Evolutionary conservation across 169 alveolate species (phyloP).

Genomic region (Cryptosporidium parvum): DNA sequence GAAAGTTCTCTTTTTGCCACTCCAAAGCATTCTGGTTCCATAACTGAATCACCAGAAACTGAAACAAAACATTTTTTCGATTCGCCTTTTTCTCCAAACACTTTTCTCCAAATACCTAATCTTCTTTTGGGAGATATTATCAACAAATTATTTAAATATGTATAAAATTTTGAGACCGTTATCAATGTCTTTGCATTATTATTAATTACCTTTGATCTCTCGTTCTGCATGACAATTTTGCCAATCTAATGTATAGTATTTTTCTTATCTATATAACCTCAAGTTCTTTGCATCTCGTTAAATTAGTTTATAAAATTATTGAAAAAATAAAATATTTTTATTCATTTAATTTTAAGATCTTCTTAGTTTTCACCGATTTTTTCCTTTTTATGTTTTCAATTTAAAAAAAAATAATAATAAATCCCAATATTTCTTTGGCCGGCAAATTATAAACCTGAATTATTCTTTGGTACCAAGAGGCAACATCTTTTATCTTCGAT

Average conservation of each 20-base stretch:
- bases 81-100: slow-evolving; percentile 17
- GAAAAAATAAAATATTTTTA: background rate
- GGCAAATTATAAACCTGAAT: background rate
- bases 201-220: background rate
- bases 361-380: background rate
- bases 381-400: background rate
- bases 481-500: background rate
- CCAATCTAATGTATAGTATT: background rate
- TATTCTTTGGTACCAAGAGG: background rate
- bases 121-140: slow-evolving; percentile 51
- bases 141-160: slow-evolving; percentile 33
- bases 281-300: background rate
- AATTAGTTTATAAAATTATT: background rate
- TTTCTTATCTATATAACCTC: background rate
- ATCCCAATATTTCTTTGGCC: slow-evolving; percentile 16
- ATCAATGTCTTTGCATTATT: slow-evolving; percentile 4
- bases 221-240: background rate
- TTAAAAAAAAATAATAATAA: background rate
- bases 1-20: slow-evolving; percentile 50
- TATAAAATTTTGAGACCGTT: slow-evolving; percentile 16
- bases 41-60: slow-evolving; percentile 40
- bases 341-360: background rate
- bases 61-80: slow-evolving; percentile 37
- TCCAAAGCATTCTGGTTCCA: slow-evolving; percentile 72
- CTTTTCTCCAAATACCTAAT: slow-evolving; percentile 68